Evolutionary conservation across 805 yeast species (phyloP).

Genomic region (Saccharomycopsis schoenii): DNA sequence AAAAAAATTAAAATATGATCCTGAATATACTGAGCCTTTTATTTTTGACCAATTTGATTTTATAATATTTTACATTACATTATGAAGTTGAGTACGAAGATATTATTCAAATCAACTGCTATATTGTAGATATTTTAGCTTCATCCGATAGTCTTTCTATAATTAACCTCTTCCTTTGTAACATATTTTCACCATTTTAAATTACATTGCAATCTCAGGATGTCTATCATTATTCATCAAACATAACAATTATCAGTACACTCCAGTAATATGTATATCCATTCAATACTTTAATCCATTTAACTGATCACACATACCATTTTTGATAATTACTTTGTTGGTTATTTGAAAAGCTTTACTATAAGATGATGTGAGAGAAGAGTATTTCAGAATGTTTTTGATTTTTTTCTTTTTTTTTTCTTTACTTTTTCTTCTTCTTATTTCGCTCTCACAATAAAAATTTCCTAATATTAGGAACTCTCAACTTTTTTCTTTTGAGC

Average conservation of each 20-base stretch:
- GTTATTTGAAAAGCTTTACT: background rate
- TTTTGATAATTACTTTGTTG: slow-evolving; percentile 12
- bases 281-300: background rate
- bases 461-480: background rate
- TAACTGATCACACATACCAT: slow-evolving; percentile 12
- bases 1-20: too few relatives aligned
- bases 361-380: background rate
- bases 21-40: background rate
- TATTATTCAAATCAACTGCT: too few relatives aligned
- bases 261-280: background rate
- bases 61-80: too few relatives aligned
- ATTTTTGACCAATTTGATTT: too few relatives aligned
- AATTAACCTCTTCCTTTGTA: too few relatives aligned
- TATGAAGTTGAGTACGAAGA: too few relatives aligned
- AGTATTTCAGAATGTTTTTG: background rate
- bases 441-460: background rate
- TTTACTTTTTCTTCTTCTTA: background rate
- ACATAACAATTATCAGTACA: background rate
- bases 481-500: background rate
- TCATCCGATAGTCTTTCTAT: too few relatives aligned
- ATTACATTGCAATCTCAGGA: too few relatives aligned
- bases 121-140: too few relatives aligned
- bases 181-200: too few relatives aligned
- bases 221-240: background rate
- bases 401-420: background rate